Base-by-base conservation (phyloP, 768 basidiomycete genomes). In the Panaeolus cyanescens region DNA sequence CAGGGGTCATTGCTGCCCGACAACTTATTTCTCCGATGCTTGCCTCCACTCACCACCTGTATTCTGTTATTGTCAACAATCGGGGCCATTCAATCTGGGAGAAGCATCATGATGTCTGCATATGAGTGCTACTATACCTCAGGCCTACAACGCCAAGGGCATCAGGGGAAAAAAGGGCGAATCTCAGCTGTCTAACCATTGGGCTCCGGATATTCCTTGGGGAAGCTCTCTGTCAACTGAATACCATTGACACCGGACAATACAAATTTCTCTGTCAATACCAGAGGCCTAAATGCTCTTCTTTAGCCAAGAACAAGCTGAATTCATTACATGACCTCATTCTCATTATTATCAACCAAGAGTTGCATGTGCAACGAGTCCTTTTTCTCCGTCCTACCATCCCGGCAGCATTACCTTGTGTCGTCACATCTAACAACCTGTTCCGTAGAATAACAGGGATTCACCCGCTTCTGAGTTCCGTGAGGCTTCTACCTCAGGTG, bases 361-460 rank as follows among this genome's bases (percentile, higher is more conserved):
- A 15, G 25, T 50, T 28, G 9, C 45, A 50, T 50, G 45, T 50
- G 45, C 45, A 50, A 28, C 25, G 15, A 28, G 10, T 10, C 45
- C 25, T 28, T 10, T 50, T 50, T 50, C n/a, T 50, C 45, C 45
- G 45, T 28, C 25, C 10, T 30, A 28, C 25, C 25, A 13, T 50
- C 25, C 4, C 12, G 45, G 45, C 1, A 13, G 19, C n/a, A 50
- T 50, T 50, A n/a, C 45, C 30, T 15, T 5, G 22, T 12, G 45
- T 50, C 45, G 22, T 12, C 25, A n/a, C 10, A 28, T 50, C 13
- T 15, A 3, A 50, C 5, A 28, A 12, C 15, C 25, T 28, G 28
- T 50, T 50, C 45, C 45, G 45, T 50, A 50, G 45, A 50, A 50
- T 50, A 50, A 28, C 45, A 50, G 45, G 10, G 25, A 50, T 50